phyloP scores from a whole-genome alignment of 2,329 filamentous ascomycete genomes.

The Ophiostoma triangulosporum region DNA sequence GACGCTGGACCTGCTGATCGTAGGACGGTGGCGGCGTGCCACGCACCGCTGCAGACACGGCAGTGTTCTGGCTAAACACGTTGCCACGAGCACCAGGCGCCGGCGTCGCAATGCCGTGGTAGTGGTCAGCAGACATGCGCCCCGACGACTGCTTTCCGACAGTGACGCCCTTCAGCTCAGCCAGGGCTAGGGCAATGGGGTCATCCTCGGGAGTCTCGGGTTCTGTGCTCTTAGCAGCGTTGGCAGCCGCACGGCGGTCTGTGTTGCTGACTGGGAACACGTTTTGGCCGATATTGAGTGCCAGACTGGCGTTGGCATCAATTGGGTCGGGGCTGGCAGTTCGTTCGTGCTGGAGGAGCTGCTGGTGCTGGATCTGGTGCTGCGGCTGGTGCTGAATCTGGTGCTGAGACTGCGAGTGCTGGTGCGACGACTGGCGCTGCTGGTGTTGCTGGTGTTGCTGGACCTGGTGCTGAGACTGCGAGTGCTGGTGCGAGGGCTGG shows the following conservation, averaged over 20 bases:
- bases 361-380: conserved; percentile 15
- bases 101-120: conserved; percentile 84
- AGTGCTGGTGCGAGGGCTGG: background rate
- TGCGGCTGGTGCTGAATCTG: conserved; percentile 3
- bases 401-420: background rate
- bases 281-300: conserved; percentile 89
- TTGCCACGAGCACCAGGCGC: conserved; percentile 35
- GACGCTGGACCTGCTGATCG: conserved; percentile 59
- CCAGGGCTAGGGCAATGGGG: conserved; percentile 82
- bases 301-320: conserved; percentile 82
- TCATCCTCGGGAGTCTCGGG: conserved; percentile 52
- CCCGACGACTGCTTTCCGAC: conserved; percentile 63
- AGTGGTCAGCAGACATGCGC: conserved; percentile 89
- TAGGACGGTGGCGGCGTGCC: conserved; percentile 82
- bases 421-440: conserved; percentile 12
- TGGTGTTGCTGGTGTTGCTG: conserved; percentile 14
- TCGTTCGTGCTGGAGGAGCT: conserved; percentile 28
- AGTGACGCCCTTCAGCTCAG: conserved; percentile 74
- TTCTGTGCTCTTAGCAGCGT: conserved; percentile 43
- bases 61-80: conserved; percentile 23
- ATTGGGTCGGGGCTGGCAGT: conserved; percentile 66
- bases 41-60: conserved; percentile 43
- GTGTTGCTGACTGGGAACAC: conserved; percentile 84
- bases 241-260: conserved; percentile 25
- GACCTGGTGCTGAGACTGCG: conserved; percentile 4